Base-by-base conservation (phyloP, 2,329 filamentous ascomycete genomes). In the Gyromitra esculenta region DNA sequence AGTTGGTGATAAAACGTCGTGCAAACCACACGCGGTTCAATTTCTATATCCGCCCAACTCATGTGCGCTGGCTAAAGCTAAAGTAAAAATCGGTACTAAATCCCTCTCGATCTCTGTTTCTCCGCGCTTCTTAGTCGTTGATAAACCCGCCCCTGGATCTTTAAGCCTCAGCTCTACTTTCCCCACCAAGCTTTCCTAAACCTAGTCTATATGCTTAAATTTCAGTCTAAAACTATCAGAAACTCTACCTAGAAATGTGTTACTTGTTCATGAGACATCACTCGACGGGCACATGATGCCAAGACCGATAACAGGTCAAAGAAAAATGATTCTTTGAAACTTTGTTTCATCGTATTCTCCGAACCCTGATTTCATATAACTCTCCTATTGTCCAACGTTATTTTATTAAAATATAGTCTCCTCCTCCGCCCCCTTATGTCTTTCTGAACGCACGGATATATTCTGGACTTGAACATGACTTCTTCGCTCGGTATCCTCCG, bases 241-340 rank as follows among this genome's bases (percentile, higher is more conserved):
- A 31, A 31, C 25, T 31, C 4, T 31, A 31, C 25, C 2, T 15
- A 5, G 8, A 18, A 31, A 63, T 63, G 25, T n/a, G 8, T 37
- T n/a, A 9, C 1, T n/a, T 64, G 1, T 50, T n/a, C 60, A 64
- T 37, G 25, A 50, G 21, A 52, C 18, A 11, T 65, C 62, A 65
- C 62, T 65, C 62, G 62, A 9, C 1, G 18, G 7, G 39, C 35
- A 8, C 31, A 39, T 25, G 21, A 18, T 15, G 54, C 54, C 54
- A 57, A 57, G 31, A 1, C 54, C 13, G 11, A 57, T 2, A 52
- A 18, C 25, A 15, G 41, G 9, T 35, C 31, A 9, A 37, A 57
- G 52, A 35, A 6, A 35, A 35, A 7, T 21, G 11, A 13, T 31
- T 31, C 50, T 31, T 56, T 35, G 11, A 31, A 57, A 8, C 54